These are phyloP conservation scores for Botrytis galanthina DNA, from an alignment of 2,329 filamentous ascomycete genomes.

Conservation along the genomic window DNA sequence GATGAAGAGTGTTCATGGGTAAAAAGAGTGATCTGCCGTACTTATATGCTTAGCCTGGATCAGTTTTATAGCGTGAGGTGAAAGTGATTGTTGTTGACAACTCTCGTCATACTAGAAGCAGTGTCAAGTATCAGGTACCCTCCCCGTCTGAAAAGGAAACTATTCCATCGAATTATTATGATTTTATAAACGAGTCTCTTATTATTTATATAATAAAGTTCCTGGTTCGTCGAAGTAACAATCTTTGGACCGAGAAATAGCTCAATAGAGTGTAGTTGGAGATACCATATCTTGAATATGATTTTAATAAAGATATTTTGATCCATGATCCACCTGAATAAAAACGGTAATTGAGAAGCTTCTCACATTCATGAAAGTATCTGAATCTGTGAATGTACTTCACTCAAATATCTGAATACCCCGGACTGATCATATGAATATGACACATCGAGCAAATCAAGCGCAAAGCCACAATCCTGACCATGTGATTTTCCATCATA, in stretches of 20 bases:
- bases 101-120: too few relatives aligned
- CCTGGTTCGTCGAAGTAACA: background rate
- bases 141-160: too few relatives aligned
- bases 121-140: too few relatives aligned
- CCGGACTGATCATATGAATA: background rate
- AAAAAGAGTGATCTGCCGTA: too few relatives aligned
- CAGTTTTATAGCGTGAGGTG: too few relatives aligned
- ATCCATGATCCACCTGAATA: background rate
- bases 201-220: background rate
- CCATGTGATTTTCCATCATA: background rate
- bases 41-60: too few relatives aligned
- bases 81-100: too few relatives aligned
- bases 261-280: background rate
- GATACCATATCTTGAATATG: background rate
- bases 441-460: background rate
- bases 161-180: background rate
- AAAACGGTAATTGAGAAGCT: background rate
- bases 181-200: background rate
- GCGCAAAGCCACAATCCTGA: background rate
- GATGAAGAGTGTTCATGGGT: too few relatives aligned
- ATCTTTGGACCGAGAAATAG: background rate
- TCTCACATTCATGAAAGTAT: background rate
- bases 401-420: background rate
- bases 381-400: background rate
- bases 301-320: background rate